A percentile compares a stretch with the other conserved stretches of the same genome.
phyloP scores from a whole-genome alignment of 352 stramenopile genomes.

The Elongisporangium undulatum region DNA sequence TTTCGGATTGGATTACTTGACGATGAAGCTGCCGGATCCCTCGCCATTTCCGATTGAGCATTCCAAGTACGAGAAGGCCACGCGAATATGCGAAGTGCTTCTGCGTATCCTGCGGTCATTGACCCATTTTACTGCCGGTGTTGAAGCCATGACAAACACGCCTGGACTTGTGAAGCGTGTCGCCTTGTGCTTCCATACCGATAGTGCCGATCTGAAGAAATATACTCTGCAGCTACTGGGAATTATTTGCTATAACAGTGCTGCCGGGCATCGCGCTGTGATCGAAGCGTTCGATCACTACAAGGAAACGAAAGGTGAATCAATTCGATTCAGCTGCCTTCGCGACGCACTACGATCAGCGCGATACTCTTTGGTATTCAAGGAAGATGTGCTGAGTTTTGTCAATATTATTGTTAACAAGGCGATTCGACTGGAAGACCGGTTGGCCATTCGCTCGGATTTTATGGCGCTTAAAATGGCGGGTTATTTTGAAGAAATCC shows the following conservation, averaged over 20 bases:
- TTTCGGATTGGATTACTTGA: conserved; percentile 81
- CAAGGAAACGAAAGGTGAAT: conserved; percentile 80
- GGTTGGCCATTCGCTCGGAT: conserved; percentile 74
- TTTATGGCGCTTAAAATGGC: conserved; percentile 85
- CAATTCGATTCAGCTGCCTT: conserved; percentile 75
- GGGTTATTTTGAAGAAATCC: conserved; percentile 85
- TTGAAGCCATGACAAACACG: conserved; percentile 80
- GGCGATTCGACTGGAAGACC: conserved; percentile 76
- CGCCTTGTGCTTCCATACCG: conserved; percentile 81
- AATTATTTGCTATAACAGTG: conserved; percentile 88
- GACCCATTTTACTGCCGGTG: conserved; percentile 72
- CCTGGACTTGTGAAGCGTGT: conserved; percentile 77
- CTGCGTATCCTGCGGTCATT: conserved; percentile 71
- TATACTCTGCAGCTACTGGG: conserved; percentile 76
- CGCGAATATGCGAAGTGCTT: conserved; percentile 68
- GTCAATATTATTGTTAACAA: conserved; percentile 90
- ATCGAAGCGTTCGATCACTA: conserved; percentile 83
- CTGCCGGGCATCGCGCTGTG: conserved; percentile 67
- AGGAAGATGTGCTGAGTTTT: conserved; percentile 86
- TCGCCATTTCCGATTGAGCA: conserved; percentile 80
- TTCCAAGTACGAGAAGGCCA: conserved; percentile 76
- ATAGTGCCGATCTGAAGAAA: conserved; percentile 80
- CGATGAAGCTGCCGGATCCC: conserved; percentile 82
- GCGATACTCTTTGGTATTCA: conserved; percentile 83
- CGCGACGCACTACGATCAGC: conserved; percentile 79